Evolutionary conservation across 2,329 filamentous ascomycete genomes (phyloP).

Genomic region (Colletotrichum coccodes): DNA sequence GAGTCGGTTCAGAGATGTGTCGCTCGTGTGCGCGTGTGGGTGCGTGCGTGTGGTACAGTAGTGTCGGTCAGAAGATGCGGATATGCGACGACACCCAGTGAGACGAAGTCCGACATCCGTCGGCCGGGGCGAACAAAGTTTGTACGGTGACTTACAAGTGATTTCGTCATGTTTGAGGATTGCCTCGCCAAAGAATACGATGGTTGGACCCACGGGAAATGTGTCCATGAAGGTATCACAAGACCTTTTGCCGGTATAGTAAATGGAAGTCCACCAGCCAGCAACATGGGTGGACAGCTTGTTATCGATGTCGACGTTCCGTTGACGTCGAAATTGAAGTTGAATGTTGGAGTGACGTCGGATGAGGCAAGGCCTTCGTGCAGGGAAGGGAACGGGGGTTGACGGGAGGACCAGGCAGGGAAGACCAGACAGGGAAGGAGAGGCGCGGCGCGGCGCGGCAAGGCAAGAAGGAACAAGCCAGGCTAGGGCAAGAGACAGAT

Average conservation of each 20-base stretch:
- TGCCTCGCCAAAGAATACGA: background rate
- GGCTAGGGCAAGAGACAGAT: constrained; percentile 11
- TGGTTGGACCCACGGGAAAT: background rate
- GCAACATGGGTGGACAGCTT: background rate
- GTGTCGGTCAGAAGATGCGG: background rate
- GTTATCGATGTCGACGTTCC: background rate
- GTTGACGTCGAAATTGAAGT: background rate
- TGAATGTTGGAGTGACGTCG: constrained; percentile 11
- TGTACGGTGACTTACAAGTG: constrained; percentile 16
- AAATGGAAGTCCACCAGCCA: background rate
- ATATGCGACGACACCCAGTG: constrained; percentile 3
- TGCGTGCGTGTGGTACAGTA: background rate
- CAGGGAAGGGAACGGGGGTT: constrained; percentile 28
- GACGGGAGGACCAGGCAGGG: constrained; percentile 24
- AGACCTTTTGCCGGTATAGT: background rate
- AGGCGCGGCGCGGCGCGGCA: constrained; percentile 7
- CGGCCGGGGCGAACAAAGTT: constrained; percentile 10
- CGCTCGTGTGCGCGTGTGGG: background rate
- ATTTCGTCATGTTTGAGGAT: constrained; percentile 9
- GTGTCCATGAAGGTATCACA: background rate
- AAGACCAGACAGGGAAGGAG: constrained; percentile 16
- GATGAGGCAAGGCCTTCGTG: background rate
- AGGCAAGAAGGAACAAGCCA: background rate
- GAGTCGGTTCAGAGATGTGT: constrained; percentile 1
- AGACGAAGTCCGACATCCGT: constrained; percentile 1